These are phyloP conservation scores for Fraxinus floribunda DNA, from an alignment of 305 asterid species.

Conservation along the genomic window DNA sequence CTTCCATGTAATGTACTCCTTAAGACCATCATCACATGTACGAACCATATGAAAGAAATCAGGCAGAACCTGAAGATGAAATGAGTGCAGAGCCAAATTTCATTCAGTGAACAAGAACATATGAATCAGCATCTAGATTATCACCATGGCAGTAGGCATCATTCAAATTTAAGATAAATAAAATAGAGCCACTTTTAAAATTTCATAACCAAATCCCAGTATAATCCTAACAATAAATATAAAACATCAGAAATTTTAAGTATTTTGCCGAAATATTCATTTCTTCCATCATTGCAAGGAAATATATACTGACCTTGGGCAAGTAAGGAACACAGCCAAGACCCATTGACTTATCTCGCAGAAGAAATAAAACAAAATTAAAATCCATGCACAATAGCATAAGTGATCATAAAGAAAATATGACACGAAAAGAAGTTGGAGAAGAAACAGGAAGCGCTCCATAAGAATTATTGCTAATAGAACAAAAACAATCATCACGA, in stretches of 20 bases:
- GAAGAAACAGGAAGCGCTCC: slow-evolving; percentile 13
- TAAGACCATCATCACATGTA: slow-evolving; percentile 85
- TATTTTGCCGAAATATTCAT: not conserved
- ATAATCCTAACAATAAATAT: not conserved
- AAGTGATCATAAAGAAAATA: slow-evolving; percentile 10
- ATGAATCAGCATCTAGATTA: slow-evolving; percentile 14
- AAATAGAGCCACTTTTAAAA: slow-evolving; percentile 8
- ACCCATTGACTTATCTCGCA: slow-evolving; percentile 85
- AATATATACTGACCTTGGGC: slow-evolving; percentile 79
- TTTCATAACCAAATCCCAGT: not conserved
- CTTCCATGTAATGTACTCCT: slow-evolving; percentile 96
- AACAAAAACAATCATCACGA: slow-evolving; percentile 2
- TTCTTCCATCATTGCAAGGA: slow-evolving; percentile 1
- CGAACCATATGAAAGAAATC: slow-evolving; percentile 95
- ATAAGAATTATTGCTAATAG: not conserved
- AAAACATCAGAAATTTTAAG: not conserved
- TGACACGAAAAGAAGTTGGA: slow-evolving; percentile 12
- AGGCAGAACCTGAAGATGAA: slow-evolving; percentile 75
- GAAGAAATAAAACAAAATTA: slow-evolving; percentile 33
- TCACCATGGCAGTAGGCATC: slow-evolving; percentile 13
- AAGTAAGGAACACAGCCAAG: slow-evolving; percentile 96
- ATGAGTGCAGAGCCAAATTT: slow-evolving; percentile 16
- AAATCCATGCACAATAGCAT: slow-evolving; percentile 1
- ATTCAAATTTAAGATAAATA: slow-evolving; percentile 1
- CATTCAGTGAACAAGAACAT: slow-evolving; percentile 15